Evolutionary conservation across 495 filamentous ascomycete species (phyloP).

Genomic region (Cercophora samala): DNA sequence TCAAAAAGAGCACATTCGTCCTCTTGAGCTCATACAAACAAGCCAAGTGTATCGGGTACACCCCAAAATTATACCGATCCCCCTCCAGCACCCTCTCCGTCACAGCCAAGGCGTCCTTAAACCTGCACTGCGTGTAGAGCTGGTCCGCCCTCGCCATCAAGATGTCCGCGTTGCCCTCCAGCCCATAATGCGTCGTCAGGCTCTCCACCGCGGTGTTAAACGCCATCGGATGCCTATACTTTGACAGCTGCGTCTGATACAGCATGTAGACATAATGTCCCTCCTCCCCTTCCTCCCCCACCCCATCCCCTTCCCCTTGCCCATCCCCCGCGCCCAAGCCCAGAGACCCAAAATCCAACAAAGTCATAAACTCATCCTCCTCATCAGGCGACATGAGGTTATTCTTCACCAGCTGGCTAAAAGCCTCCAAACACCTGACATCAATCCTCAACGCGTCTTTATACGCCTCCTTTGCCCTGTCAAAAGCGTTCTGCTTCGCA

Average conservation of each 20-base stretch:
- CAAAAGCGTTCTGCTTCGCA: slow-evolving; percentile 96
- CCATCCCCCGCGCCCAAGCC: slow-evolving; percentile 54
- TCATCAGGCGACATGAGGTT: slow-evolving; percentile 96
- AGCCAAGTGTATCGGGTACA: slow-evolving; percentile 87
- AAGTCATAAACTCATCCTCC: slow-evolving; percentile 89
- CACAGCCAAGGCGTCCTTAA: slow-evolving; percentile 77
- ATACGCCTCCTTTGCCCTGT: slow-evolving; percentile 96
- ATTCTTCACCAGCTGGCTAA: slow-evolving; percentile 97
- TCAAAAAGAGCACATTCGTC: slow-evolving; percentile 84
- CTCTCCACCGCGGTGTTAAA: slow-evolving; percentile 87
- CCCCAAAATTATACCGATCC: slow-evolving; percentile 82
- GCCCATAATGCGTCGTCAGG: slow-evolving; percentile 87
- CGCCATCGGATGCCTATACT: slow-evolving; percentile 82
- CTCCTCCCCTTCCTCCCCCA: slow-evolving; percentile 66
- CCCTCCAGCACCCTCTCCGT: slow-evolving; percentile 76
- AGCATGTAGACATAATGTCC: slow-evolving; percentile 94
- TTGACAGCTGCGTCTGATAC: slow-evolving; percentile 93
- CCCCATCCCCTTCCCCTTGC: too few species aligned
- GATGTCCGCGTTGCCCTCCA: slow-evolving; percentile 83
- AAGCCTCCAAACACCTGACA: slow-evolving; percentile 97
- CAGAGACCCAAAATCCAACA: slow-evolving; percentile 72
- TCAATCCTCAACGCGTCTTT: slow-evolving; percentile 96
- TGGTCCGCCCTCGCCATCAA: slow-evolving; percentile 89
- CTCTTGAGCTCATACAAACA: slow-evolving; percentile 84
- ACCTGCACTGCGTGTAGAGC: slow-evolving; percentile 91